Evolutionary conservation across 768 basidiomycete genomes (phyloP).

Genomic region (Xerocomus potaroensis): DNA sequence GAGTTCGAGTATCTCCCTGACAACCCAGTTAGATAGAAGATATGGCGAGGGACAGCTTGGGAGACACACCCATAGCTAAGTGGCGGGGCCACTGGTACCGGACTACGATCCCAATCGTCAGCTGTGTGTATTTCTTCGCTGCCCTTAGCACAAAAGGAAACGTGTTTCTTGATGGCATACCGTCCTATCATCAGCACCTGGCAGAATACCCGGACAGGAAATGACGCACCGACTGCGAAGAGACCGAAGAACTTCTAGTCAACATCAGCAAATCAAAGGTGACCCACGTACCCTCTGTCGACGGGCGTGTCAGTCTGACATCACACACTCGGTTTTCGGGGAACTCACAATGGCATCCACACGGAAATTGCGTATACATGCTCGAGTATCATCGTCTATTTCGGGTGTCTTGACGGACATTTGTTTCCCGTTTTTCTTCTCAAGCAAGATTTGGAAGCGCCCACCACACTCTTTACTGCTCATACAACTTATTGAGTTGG

Average conservation of each 20-base stretch:
- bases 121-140: constrained; percentile 58
- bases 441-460: constrained; percentile 22
- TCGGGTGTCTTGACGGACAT: background rate
- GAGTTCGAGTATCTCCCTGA: constrained; percentile 61
- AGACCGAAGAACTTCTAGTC: background rate
- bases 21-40: background rate
- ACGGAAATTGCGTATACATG: constrained; percentile 25
- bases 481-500: background rate
- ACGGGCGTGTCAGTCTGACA: background rate
- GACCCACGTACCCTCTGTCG: constrained; percentile 18
- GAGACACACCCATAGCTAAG: constrained; percentile 66
- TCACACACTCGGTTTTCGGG: background rate
- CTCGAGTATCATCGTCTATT: constrained; percentile 15
- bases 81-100: constrained; percentile 56
- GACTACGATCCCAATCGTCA: constrained; percentile 80
- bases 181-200: background rate
- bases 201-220: background rate
- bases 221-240: constrained; percentile 12
- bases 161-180: constrained; percentile 41
- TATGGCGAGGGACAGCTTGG: background rate
- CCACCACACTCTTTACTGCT: constrained; percentile 17
- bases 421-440: constrained; percentile 15
- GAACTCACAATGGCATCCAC: constrained; percentile 18
- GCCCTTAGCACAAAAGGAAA: constrained; percentile 55
- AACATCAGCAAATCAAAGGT: background rate